Conservation (phyloP, 139 green algal genomes). For the Micromonas commoda region DNA sequence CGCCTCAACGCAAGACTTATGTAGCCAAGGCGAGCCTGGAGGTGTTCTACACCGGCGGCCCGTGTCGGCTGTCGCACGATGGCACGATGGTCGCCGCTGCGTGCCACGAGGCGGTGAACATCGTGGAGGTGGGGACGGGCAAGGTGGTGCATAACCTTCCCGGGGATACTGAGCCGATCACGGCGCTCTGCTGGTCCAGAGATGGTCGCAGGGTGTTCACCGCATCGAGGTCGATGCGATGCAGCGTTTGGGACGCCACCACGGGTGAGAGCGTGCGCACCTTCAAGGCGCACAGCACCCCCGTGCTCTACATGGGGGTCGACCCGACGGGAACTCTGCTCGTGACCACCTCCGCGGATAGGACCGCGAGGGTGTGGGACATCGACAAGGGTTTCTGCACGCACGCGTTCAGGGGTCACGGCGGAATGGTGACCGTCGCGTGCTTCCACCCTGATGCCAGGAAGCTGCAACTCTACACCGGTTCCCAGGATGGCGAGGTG, state of each 20-base stretch:
- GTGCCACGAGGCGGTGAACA: neutral
- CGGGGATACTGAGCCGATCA: constrained; percentile 20
- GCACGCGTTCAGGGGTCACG: constrained; percentile 66
- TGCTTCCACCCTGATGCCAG: constrained; percentile 78
- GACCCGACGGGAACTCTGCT: constrained; percentile 71
- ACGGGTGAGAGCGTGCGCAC: neutral
- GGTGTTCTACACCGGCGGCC: constrained; percentile 10
- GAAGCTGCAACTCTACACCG: constrained; percentile 61
- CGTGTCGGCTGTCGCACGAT: neutral
- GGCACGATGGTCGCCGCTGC: neutral
- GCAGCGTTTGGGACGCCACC: neutral
- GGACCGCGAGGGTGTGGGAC: constrained; percentile 54
- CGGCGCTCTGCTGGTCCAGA: neutral
- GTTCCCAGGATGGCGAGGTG: constrained; percentile 57
- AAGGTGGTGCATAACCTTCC: neutral
- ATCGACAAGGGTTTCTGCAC: constrained; percentile 70
- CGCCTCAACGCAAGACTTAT: neutral
- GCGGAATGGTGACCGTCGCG: constrained; percentile 55
- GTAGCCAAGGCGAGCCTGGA: neutral
- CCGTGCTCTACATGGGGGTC: constrained; percentile 67
- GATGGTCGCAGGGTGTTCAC: constrained; percentile 14
- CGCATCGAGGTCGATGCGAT: constrained; percentile 3
- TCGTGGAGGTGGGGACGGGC: neutral
- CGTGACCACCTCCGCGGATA: constrained; percentile 66
- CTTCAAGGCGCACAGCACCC: constrained; percentile 57